Evolutionary conservation across 768 basidiomycete species (phyloP).

Genomic region (Butyriboletus loyo): DNA sequence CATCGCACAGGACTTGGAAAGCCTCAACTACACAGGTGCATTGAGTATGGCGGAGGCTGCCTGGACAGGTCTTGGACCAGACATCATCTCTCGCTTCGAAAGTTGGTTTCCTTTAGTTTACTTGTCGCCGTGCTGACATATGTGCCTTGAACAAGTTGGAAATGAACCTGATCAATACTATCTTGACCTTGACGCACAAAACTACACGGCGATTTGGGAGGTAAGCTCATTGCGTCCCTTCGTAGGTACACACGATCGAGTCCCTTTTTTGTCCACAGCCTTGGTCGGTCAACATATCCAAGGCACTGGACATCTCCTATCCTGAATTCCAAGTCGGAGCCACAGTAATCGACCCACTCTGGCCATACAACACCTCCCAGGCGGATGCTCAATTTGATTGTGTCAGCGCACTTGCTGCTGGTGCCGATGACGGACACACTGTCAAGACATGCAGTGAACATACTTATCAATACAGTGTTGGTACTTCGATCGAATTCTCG

Average conservation of each 20-base stretch:
- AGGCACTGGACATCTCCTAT: slow-evolving; percentile 33
- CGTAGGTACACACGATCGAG: not conserved
- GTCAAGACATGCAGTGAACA: slow-evolving; percentile 51
- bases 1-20: slow-evolving; percentile 39
- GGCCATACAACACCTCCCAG: slow-evolving; percentile 45
- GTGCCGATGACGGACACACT: slow-evolving; percentile 40
- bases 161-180: slow-evolving; percentile 54
- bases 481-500: slow-evolving; percentile 21
- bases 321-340: slow-evolving; percentile 50
- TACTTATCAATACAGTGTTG: slow-evolving; percentile 52
- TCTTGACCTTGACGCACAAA: slow-evolving; percentile 39
- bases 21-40: slow-evolving; percentile 42
- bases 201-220: slow-evolving; percentile 45
- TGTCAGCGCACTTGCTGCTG: slow-evolving; percentile 47
- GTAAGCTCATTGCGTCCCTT: slow-evolving; percentile 27
- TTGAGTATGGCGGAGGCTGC: slow-evolving; percentile 44
- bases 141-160: slow-evolving; percentile 34
- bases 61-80: slow-evolving; percentile 33
- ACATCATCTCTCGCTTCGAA: slow-evolving; percentile 43
- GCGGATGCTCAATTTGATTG: slow-evolving; percentile 40
- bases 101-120: slow-evolving; percentile 28
- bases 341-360: slow-evolving; percentile 49
- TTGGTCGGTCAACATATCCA: slow-evolving; percentile 49
- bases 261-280: slow-evolving; percentile 28
- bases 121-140: not conserved